These are phyloP conservation scores for Hypoxylon sp. DNA, from an alignment of 2,329 filamentous ascomycete genomes.

Conservation along the genomic window DNA sequence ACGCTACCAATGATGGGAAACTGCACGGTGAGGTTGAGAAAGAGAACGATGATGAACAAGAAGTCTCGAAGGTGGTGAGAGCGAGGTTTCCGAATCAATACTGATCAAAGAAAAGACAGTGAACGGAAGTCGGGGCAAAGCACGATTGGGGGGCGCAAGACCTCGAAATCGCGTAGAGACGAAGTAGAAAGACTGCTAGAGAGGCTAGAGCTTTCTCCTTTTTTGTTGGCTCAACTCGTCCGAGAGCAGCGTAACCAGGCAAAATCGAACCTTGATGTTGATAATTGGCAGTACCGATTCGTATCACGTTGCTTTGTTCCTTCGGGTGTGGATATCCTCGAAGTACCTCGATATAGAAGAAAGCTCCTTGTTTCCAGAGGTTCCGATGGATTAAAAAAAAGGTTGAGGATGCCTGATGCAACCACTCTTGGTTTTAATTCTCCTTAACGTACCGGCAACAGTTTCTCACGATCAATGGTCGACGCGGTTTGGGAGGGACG, in stretches of 20 bases:
- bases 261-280: slow-evolving; percentile 29
- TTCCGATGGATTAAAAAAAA: slow-evolving; percentile 26
- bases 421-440: slow-evolving; percentile 29
- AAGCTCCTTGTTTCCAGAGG: slow-evolving; percentile 32
- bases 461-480: slow-evolving; percentile 31
- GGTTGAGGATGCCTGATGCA: slow-evolving; percentile 29
- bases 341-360: slow-evolving; percentile 26
- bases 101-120: slow-evolving; percentile 36
- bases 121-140: slow-evolving; percentile 33
- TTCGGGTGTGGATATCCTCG: slow-evolving; percentile 9
- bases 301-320: slow-evolving; percentile 46
- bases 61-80: slow-evolving; percentile 26
- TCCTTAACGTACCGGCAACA: slow-evolving; percentile 23
- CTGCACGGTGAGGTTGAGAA: slow-evolving; percentile 37
- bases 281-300: slow-evolving; percentile 41
- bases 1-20: slow-evolving; percentile 43
- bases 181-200: slow-evolving; percentile 29
- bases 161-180: slow-evolving; percentile 40
- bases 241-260: slow-evolving; percentile 43
- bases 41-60: slow-evolving; percentile 40
- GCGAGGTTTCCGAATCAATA: slow-evolving; percentile 33
- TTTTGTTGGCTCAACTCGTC: slow-evolving; percentile 46
- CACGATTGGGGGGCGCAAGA: slow-evolving; percentile 13
- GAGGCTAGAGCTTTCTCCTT: slow-evolving; percentile 41
- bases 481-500: slow-evolving; percentile 43